A percentile compares a stretch with the other conserved stretches of the same genome.
Conservation (phyloP, 2,329 filamentous ascomycete species). For the Knufia fluminis region DNA sequence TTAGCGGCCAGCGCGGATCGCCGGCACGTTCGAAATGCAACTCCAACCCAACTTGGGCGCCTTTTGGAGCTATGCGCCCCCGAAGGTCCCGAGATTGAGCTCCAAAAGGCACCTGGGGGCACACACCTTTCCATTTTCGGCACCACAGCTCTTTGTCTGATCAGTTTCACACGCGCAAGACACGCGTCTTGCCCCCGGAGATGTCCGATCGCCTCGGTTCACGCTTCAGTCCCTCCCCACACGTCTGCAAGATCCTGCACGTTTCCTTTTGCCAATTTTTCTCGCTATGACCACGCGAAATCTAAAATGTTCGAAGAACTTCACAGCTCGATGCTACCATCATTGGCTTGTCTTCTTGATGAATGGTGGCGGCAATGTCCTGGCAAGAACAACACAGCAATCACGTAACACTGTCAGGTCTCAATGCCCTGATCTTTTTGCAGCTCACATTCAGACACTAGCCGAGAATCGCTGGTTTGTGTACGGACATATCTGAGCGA, state of each 20-base stretch:
- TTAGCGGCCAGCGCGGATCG: not conserved
- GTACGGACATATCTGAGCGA: too few species aligned
- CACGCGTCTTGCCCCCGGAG: not conserved
- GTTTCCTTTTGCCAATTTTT: not conserved
- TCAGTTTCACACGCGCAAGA: not conserved
- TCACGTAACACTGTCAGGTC: too few species aligned
- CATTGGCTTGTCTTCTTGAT: not conserved
- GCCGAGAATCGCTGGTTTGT: too few species aligned
- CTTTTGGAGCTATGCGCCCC: not conserved
- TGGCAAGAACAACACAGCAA: too few species aligned
- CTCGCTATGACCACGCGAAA: not conserved
- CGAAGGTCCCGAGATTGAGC: not conserved
- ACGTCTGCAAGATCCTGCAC: not conserved
- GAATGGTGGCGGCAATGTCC: too few species aligned
- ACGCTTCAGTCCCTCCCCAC: not conserved
- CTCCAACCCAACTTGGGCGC: not conserved
- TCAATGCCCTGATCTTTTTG: too few species aligned
- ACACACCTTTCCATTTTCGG: too few species aligned
- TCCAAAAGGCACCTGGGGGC: too few species aligned
- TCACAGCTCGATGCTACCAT: not conserved
- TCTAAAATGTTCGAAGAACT: not conserved
- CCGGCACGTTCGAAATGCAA: not conserved
- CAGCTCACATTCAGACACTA: too few species aligned
- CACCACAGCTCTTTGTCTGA: not conserved
- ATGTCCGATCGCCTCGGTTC: constrained; percentile 4